Percentiles rank a stretch among this genome's conserved stretches.
phyloP scores from a whole-genome alignment of 352 stramenopile genomes.

The Globisporangium parvum region DNA sequence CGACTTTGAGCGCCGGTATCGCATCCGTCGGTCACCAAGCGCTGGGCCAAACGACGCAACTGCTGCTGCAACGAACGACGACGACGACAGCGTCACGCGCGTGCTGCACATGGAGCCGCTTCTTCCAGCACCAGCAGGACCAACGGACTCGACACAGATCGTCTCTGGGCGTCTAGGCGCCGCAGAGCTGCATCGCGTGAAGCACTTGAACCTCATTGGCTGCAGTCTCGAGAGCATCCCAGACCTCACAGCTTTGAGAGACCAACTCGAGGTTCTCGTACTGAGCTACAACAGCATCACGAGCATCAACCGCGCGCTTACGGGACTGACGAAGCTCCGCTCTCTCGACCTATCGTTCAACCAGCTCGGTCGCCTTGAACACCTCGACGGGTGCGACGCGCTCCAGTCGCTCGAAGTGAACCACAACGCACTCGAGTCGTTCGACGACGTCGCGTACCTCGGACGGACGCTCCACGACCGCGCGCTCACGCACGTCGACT shows the following conservation, averaged over 20 bases:
- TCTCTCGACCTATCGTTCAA: conserved; percentile 72
- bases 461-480: conserved; percentile 14
- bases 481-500: conserved; percentile 34
- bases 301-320: conserved; percentile 25
- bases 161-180: conserved; percentile 1
- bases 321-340: conserved; percentile 27
- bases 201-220: conserved; percentile 44
- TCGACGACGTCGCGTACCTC: conserved; percentile 49
- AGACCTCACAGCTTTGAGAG: conserved; percentile 25
- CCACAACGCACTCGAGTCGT: conserved; percentile 55
- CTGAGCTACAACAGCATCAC: conserved; percentile 73
- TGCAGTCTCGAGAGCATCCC: conserved; percentile 48
- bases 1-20: conserved; percentile 59
- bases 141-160: conserved; percentile 4
- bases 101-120: conserved; percentile 42
- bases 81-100: conserved; percentile 22
- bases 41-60: conserved; percentile 15
- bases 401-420: conserved; percentile 49
- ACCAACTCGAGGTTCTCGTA: conserved; percentile 51
- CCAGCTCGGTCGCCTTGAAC: conserved; percentile 31
- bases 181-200: conserved; percentile 17
- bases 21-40: conserved; percentile 31
- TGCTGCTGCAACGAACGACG: no score
- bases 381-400: conserved; percentile 28
- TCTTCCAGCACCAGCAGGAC: conserved; percentile 8